Evolutionary conservation across 2,329 filamentous ascomycete species (phyloP).

Genomic region (Cryphonectria nitschkei): DNA sequence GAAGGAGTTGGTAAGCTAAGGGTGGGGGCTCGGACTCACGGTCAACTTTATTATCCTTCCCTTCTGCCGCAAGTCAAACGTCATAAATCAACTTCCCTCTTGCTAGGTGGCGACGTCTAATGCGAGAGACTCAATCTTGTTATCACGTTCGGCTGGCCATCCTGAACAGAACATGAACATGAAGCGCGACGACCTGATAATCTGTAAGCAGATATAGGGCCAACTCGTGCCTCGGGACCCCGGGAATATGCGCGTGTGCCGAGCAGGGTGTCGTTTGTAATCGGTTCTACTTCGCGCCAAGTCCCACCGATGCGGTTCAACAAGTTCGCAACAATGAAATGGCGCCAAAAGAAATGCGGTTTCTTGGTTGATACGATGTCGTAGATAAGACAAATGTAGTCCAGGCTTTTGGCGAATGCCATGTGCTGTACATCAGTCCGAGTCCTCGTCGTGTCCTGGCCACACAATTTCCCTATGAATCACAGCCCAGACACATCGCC

Average conservation of each 20-base stretch:
- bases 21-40: neutral
- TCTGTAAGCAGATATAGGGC: neutral
- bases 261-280: neutral
- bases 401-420: neutral
- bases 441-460: slow-evolving; percentile 64
- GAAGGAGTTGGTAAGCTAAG: neutral
- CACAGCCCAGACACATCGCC: slow-evolving; percentile 54
- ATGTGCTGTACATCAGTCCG: slow-evolving; percentile 21
- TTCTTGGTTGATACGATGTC: neutral
- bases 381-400: neutral
- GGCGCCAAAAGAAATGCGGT: neutral
- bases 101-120: neutral
- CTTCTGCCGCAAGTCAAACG: neutral
- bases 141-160: neutral
- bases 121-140: neutral
- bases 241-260: neutral
- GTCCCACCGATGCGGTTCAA: neutral
- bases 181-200: neutral
- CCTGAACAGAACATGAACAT: neutral
- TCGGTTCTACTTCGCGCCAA: neutral
- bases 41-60: neutral
- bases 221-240: neutral
- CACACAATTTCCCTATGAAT: slow-evolving; percentile 56
- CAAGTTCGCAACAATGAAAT: neutral
- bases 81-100: neutral